Base-by-base conservation (phyloP, 2,329 filamentous ascomycete genomes). In the Scleromitrula shiraiana region DNA sequence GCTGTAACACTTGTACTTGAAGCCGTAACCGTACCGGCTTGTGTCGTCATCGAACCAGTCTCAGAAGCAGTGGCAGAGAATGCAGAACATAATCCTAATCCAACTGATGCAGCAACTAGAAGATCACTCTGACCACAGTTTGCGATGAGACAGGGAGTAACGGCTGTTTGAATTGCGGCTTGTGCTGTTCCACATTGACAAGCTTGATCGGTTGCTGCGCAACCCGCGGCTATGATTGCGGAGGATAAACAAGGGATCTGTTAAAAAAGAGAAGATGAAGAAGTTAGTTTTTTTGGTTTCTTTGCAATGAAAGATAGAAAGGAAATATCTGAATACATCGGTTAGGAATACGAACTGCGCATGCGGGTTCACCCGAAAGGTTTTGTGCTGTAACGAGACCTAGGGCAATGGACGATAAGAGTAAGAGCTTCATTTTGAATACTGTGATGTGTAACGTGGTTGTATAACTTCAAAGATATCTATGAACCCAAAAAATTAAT, bases 151-250 rank as follows among this genome's bases (percentile, higher is more conserved):
- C 61, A 49, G 29, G 56, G 47, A 19, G 53, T 46, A 27, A 69
- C 62, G 51, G 60, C 55, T 32, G 49, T 49, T 58, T 68, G 65
- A 47, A 60, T 66, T 2, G 50, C 51, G 14, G 61, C n/a, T 22
- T 61, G 33, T 3, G 41, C 49, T 30, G 49, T 41, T 29, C 54
- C 55, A 59, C 70, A 73, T 55, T 64, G 63, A 61, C 70, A 73
- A 42, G 56, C 58, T 8, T 63, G 58, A 51, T 71, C 68, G 41
- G 51, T 53, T 54, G 65, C 51, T 4, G 51, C 30, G 58, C 70
- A 72, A 57, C 66, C 67, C 38, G 62, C 60, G 50, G 63, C 50
- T 45, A 59, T 51, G 52, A 73, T 60, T 51, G 62, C 62, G 14
- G 62, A 56, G 32, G 53, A 27, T 14, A 72, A 62, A 51, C 70